A percentile compares a stretch with the other conserved stretches of the same genome.
phyloP scores from a whole-genome alignment of 139 green algal genomes.

The Pseudopediastrum boryanum region DNA sequence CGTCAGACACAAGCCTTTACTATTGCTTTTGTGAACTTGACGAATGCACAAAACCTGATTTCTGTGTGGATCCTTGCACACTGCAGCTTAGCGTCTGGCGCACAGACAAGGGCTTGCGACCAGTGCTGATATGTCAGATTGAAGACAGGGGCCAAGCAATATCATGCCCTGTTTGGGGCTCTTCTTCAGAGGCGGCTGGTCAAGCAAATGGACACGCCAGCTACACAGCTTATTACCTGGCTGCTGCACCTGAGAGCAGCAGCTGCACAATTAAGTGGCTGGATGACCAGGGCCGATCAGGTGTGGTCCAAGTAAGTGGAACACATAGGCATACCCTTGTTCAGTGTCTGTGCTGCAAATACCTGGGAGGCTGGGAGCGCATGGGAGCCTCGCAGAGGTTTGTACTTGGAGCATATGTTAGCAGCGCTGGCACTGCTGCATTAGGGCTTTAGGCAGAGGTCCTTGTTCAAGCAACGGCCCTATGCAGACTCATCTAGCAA shows the following conservation, averaged over 20 bases:
- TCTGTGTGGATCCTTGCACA: neutral
- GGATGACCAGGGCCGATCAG: slow-evolving; percentile 50
- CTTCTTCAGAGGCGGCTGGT: neutral
- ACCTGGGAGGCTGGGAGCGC: neutral
- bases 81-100: slow-evolving; percentile 45
- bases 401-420: neutral
- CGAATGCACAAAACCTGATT: no score
- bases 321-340: neutral
- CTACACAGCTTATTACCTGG: slow-evolving; percentile 1
- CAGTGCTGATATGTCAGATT: slow-evolving; percentile 44
- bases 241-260: slow-evolving; percentile 9
- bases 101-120: slow-evolving; percentile 50
- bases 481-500: neutral
- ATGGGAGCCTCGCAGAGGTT: neutral
- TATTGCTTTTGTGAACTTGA: no score
- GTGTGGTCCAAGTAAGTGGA: slow-evolving; percentile 47
- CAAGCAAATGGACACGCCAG: neutral
- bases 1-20: no score
- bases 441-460: no score
- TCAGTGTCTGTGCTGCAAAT: neutral
- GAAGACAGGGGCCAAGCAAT: slow-evolving; percentile 43
- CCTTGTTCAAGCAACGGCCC: no score
- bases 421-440: no score
- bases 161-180: slow-evolving; percentile 1
- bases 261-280: slow-evolving; percentile 53